Conservation (phyloP, 495 filamentous ascomycete species). For the Aspergillus hancockii region DNA sequence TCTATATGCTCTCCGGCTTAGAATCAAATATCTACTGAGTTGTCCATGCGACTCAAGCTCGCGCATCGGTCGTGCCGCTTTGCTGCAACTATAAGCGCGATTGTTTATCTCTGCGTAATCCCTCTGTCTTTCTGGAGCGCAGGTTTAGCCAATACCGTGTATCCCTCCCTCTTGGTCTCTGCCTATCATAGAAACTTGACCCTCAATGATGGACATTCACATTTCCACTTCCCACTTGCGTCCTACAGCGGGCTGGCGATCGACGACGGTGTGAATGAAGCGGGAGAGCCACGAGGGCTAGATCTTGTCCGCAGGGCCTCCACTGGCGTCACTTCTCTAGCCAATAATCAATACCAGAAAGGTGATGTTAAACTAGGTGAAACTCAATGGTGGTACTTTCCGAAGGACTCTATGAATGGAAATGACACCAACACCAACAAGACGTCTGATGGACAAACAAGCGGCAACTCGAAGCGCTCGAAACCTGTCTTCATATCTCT, state of each 20-base stretch:
- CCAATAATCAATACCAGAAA: constrained; percentile 61
- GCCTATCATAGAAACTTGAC: constrained; percentile 48
- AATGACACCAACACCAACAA: constrained; percentile 20
- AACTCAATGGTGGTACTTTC: constrained; percentile 58
- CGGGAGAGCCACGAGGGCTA: constrained; percentile 48
- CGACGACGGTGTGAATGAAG: constrained; percentile 27
- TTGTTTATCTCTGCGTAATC: constrained; percentile 54
- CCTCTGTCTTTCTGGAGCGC: constrained; percentile 55
- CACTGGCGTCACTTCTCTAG: constrained; percentile 47
- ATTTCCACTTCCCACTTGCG: constrained; percentile 31
- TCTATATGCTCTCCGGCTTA: neutral
- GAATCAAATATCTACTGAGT: constrained; percentile 2
- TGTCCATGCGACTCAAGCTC: constrained; percentile 59
- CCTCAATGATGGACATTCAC: constrained; percentile 21
- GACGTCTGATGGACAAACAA: constrained; percentile 11
- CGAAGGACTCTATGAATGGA: constrained; percentile 35
- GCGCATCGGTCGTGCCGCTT: constrained; percentile 69
- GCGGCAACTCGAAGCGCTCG: constrained; percentile 32
- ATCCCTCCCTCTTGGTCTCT: constrained; percentile 41
- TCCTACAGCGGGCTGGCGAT: constrained; percentile 39
- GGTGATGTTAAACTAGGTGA: constrained; percentile 59
- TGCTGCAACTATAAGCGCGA: constrained; percentile 61
- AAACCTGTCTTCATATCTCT: constrained; percentile 73
- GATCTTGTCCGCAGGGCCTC: constrained; percentile 64
- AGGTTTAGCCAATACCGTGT: constrained; percentile 59